These are phyloP conservation scores for Strobilomyces confusus DNA, from an alignment of 768 basidiomycete genomes.

Conservation along the genomic window DNA sequence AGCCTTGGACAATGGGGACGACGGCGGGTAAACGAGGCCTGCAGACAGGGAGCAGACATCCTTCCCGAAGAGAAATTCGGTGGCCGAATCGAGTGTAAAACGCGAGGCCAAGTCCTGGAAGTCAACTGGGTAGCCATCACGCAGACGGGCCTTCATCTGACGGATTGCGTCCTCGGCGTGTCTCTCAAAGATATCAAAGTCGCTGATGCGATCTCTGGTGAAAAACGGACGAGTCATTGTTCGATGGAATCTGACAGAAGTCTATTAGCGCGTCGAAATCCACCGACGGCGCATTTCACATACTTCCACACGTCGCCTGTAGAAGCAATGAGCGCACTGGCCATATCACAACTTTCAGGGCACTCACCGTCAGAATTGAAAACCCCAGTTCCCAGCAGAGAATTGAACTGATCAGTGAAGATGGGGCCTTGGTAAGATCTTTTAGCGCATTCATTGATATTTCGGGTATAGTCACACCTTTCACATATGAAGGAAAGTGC, in stretches of 20 bases:
- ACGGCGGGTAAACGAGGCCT: conserved; percentile 34
- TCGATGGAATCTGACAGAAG: conserved; percentile 35
- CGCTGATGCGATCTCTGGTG: conserved; percentile 34
- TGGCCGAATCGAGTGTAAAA: conserved; percentile 56
- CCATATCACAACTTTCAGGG: not conserved
- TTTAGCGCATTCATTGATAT: not conserved
- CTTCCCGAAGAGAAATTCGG: conserved; percentile 52
- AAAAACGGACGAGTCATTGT: conserved; percentile 55
- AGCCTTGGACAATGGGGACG: conserved; percentile 21
- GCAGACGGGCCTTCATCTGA: conserved; percentile 31
- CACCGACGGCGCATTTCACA: not conserved
- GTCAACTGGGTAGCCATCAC: conserved; percentile 38
- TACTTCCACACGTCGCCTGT: conserved; percentile 40
- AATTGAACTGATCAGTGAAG: conserved; percentile 21
- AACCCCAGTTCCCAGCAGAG: conserved; percentile 35
- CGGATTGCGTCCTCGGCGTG: conserved; percentile 32
- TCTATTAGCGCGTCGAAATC: not conserved
- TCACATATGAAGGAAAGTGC: conserved; percentile 34
- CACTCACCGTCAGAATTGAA: conserved; percentile 39
- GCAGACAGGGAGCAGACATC: conserved; percentile 36
- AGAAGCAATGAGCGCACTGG: not conserved
- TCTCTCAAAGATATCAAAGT: conserved; percentile 39
- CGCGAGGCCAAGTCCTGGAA: conserved; percentile 41
- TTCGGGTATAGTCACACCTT: conserved; percentile 23
- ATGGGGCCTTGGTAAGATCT: conserved; percentile 18